Evolutionary conservation across 257 asterid species (phyloP).

Genomic region (Solanum gandarillasii): DNA sequence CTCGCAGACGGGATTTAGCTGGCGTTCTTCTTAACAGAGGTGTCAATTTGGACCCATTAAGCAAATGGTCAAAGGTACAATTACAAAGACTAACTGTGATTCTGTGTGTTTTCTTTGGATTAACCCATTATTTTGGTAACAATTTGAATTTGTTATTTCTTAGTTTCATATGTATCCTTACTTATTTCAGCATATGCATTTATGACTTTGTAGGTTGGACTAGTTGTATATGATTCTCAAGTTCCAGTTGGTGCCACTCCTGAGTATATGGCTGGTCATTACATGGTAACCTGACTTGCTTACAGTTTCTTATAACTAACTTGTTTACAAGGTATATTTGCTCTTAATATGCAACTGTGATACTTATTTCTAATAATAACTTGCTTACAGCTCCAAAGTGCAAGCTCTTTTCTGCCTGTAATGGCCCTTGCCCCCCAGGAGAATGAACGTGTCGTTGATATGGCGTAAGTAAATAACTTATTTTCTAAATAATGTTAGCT

Average conservation of each 20-base stretch:
- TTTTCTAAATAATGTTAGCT: background rate
- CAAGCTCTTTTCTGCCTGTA: constrained; percentile 89
- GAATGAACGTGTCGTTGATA: constrained; percentile 76
- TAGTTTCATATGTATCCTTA: background rate
- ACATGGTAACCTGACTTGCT: constrained; percentile 50
- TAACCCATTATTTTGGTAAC: background rate
- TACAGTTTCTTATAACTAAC: background rate
- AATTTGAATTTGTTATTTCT: background rate
- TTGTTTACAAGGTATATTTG: background rate
- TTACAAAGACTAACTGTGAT: constrained; percentile 17
- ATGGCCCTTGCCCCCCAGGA: constrained; percentile 99
- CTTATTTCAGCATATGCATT: background rate
- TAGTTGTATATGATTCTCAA: constrained; percentile 90
- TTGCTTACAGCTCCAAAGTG: constrained; percentile 71
- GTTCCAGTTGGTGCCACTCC: constrained; percentile 97
- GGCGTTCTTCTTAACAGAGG: constrained; percentile 88
- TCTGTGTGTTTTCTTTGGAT: background rate
- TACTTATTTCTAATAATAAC: constrained; percentile 14
- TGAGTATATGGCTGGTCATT: constrained; percentile 96
- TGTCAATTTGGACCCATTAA: constrained; percentile 89
- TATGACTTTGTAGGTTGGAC: constrained; percentile 53
- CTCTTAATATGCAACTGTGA: background rate
- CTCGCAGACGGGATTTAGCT: constrained; percentile 94
- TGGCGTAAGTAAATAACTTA: constrained; percentile 63
- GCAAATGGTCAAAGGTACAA: constrained; percentile 98